Percentiles rank a stretch among this genome's conserved stretches.
These are phyloP conservation scores for Oryza meyeriana DNA, from an alignment of 176 grass and related monocot species.

Conservation along the genomic window DNA sequence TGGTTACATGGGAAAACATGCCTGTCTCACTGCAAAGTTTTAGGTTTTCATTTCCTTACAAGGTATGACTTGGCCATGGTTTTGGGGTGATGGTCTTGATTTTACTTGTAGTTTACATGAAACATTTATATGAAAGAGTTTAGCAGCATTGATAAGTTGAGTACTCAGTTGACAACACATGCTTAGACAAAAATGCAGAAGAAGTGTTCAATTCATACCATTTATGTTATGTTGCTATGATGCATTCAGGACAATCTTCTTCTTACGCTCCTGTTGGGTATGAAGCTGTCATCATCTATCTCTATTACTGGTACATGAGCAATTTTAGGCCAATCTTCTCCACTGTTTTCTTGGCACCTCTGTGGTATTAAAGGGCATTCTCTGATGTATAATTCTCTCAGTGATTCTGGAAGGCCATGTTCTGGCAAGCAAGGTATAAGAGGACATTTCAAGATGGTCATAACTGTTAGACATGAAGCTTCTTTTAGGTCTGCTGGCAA, in stretches of 20 bases:
- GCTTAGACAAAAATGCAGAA: not conserved
- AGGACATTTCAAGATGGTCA: constrained; percentile 55
- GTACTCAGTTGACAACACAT: not conserved
- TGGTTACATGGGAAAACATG: not conserved
- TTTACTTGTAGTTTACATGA: not conserved
- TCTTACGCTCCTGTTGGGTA: not conserved
- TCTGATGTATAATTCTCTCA: constrained; percentile 58
- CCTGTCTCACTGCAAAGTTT: not conserved
- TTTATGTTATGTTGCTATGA: not conserved
- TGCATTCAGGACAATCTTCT: constrained; percentile 19
- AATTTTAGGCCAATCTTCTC: constrained; percentile 51
- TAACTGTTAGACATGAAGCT: constrained; percentile 28
- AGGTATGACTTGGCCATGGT: not conserved
- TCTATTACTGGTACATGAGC: constrained; percentile 48
- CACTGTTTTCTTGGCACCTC: constrained; percentile 36
- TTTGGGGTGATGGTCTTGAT: not conserved
- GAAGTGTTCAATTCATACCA: not conserved
- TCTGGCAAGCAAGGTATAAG: constrained; percentile 47
- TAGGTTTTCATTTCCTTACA: not conserved
- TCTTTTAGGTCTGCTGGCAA: constrained; percentile 52
- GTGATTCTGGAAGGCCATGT: constrained; percentile 31
- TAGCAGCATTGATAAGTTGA: not conserved
- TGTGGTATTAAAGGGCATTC: constrained; percentile 47
- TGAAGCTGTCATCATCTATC: constrained; percentile 18
- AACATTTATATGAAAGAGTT: not conserved